These are phyloP conservation scores for Canavalia ensiformis DNA, from an alignment of 306 rosid species.

Conservation along the genomic window DNA sequence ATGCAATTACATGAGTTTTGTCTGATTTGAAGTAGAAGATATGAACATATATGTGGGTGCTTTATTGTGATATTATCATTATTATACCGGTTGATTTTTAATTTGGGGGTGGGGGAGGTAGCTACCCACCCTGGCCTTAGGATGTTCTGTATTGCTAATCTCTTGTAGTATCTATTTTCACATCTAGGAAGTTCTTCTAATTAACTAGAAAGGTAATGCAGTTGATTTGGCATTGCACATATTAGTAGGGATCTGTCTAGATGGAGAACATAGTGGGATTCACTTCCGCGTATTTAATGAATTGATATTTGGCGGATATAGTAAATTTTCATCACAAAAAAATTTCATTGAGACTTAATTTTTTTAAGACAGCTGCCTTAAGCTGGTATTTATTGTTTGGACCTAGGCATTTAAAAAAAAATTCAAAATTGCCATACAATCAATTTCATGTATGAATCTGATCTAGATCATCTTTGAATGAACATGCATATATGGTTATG, in stretches of 20 bases:
- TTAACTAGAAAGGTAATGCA: constrained; percentile 14
- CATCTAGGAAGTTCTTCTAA: constrained; percentile 24
- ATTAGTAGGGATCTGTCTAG: not conserved
- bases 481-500: not conserved
- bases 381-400: constrained; percentile 9
- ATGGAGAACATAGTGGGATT: not conserved
- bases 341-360: not conserved
- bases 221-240: not conserved
- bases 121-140: not conserved
- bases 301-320: constrained; percentile 18
- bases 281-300: constrained; percentile 6
- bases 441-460: not conserved
- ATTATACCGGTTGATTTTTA: too few species aligned
- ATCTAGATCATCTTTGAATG: not conserved
- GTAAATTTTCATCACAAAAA: not conserved
- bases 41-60: not conserved
- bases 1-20: too few species aligned
- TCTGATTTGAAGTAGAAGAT: not conserved
- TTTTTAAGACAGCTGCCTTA: not conserved
- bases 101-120: not conserved
- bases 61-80: not conserved
- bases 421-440: not conserved
- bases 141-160: not conserved
- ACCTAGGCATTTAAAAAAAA: not conserved
- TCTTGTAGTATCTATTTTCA: constrained; percentile 22